phyloP scores from a whole-genome alignment of 108 stramenopile species.

The Epithemia pelagica region DNA sequence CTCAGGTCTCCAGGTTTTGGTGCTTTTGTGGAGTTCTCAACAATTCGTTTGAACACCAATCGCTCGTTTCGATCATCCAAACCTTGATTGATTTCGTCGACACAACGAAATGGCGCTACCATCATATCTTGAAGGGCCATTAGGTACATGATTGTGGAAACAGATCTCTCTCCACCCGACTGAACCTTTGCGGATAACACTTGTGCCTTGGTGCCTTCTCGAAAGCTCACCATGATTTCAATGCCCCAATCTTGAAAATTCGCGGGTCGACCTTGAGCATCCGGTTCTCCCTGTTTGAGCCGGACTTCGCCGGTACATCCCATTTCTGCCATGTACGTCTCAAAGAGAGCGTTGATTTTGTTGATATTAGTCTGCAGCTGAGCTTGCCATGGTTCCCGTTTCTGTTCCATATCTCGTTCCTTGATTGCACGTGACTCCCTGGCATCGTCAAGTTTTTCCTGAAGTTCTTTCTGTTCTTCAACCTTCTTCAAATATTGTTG shows the following conservation, averaged over 20 bases:
- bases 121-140: conserved; percentile 97
- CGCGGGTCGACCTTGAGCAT: conserved; percentile 22
- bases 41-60: conserved; percentile 89
- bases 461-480: conserved; percentile 44
- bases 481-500: conserved; percentile 51
- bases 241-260: conserved; percentile 82
- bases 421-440: conserved; percentile 31
- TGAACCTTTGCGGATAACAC: conserved; percentile 81
- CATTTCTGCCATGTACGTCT: conserved; percentile 80
- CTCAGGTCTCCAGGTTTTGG: conserved; percentile 26
- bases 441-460: conserved; percentile 44
- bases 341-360: conserved; percentile 50
- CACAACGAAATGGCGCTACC: conserved; percentile 90
- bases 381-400: conserved; percentile 43
- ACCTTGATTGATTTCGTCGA: conserved; percentile 99
- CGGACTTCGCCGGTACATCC: conserved; percentile 63
- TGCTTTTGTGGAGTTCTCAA: conserved; percentile 67
- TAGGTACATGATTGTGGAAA: conserved; percentile 94
- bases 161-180: conserved; percentile 94
- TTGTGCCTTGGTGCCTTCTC: conserved; percentile 55
- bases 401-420: conserved; percentile 35
- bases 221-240: conserved; percentile 86
- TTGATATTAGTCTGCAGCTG: conserved; percentile 39
- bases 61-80: conserved; percentile 95
- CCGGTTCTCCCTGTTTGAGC: conserved; percentile 44